Percentiles rank a stretch among this genome's conserved stretches.
phyloP scores from a whole-genome alignment of 208 protist genomes.

The Leishmania mexicana region DNA sequence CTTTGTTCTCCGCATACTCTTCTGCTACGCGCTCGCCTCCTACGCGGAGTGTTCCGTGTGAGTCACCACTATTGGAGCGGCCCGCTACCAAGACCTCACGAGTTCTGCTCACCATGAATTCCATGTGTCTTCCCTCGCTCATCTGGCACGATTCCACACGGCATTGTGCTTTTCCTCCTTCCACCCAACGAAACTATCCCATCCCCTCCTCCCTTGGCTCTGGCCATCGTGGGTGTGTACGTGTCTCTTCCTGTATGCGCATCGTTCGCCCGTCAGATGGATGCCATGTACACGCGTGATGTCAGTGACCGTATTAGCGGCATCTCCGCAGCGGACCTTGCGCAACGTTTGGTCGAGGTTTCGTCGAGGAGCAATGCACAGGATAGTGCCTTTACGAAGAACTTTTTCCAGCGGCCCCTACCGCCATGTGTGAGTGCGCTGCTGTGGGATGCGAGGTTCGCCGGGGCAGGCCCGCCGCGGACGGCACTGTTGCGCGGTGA shows the following conservation, averaged over 20 bases:
- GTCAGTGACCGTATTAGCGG: conserved; percentile 6
- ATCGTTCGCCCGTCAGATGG: no score
- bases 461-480: conserved; percentile 12
- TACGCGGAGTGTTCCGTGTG: neutral
- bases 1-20: neutral
- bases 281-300: conserved; percentile 1
- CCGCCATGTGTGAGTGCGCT: conserved; percentile 4
- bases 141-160: neutral
- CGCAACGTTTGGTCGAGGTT: conserved; percentile 7
- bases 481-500: conserved; percentile 23
- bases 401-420: neutral
- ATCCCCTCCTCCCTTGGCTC: no score
- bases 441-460: conserved; percentile 14
- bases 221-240: neutral
- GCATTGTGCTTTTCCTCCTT: neutral
- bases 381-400: no score
- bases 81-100: neutral
- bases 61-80: neutral
- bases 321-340: conserved; percentile 6
- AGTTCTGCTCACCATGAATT: neutral
- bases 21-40: neutral
- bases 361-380: neutral
- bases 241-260: neutral
- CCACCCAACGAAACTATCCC: neutral
- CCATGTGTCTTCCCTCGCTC: neutral